Evolutionary conservation across 805 yeast genomes (phyloP).

Genomic region (Suhomyces sp.): DNA sequence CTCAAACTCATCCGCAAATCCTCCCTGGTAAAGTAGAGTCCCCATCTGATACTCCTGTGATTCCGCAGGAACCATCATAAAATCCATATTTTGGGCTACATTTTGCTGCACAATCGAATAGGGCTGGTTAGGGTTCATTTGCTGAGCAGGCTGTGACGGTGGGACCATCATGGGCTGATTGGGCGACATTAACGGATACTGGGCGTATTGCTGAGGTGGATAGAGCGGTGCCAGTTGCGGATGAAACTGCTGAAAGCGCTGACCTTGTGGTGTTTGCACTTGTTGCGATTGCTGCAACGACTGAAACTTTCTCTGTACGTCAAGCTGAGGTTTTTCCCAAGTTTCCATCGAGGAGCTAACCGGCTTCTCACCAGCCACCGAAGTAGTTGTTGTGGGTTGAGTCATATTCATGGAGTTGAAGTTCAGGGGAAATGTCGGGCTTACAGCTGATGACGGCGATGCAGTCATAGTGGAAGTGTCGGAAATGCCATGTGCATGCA

Average conservation of each 20-base stretch:
- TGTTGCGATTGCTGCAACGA: conserved; percentile 19
- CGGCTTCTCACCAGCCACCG: background rate
- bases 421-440: background rate
- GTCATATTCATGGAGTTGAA: background rate
- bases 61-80: conserved; percentile 10
- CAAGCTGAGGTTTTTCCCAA: conserved; percentile 14
- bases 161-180: background rate
- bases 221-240: background rate
- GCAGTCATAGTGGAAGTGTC: background rate
- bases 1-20: conserved; percentile 7
- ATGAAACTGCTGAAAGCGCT: background rate
- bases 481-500: background rate
- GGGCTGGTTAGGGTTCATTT: background rate
- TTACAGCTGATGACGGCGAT: background rate
- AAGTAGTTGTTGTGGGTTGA: background rate
- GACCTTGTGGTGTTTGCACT: conserved; percentile 5
- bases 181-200: conserved; percentile 5
- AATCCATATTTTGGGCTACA: conserved; percentile 8
- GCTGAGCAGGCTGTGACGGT: background rate
- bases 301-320: conserved; percentile 19
- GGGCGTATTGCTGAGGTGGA: background rate
- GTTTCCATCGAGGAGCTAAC: background rate
- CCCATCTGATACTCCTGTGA: conserved; percentile 10
- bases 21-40: conserved; percentile 7
- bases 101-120: conserved; percentile 5